Evolutionary conservation across 2,329 filamentous ascomycete species (phyloP).

Genomic region (Alternaria sp.): DNA sequence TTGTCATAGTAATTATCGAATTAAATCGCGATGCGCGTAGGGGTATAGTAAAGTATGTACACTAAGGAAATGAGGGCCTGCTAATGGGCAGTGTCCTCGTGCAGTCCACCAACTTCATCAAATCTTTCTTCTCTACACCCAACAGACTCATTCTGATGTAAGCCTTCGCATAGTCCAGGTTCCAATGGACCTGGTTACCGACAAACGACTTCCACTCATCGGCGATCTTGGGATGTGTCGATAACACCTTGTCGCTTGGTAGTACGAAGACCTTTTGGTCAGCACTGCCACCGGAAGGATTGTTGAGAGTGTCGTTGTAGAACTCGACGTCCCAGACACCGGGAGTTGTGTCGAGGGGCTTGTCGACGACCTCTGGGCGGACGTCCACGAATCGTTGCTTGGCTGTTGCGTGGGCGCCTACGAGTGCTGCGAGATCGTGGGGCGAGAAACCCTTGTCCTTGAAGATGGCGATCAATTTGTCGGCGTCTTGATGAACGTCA

Average conservation of each 20-base stretch:
- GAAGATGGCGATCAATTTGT: conserved; percentile 57
- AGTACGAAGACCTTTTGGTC: conserved; percentile 37
- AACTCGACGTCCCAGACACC: conserved; percentile 60
- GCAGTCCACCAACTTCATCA: conserved; percentile 34
- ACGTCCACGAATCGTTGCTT: conserved; percentile 57
- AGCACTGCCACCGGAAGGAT: conserved; percentile 19
- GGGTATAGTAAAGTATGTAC: background rate
- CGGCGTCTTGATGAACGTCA: conserved; percentile 48
- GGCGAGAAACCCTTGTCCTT: conserved; percentile 58
- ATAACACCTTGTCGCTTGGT: conserved; percentile 35
- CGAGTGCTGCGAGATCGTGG: conserved; percentile 59
- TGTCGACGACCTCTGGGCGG: conserved; percentile 40
- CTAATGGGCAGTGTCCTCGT: conserved; percentile 38
- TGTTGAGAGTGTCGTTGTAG: conserved; percentile 52
- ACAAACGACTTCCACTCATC: conserved; percentile 36
- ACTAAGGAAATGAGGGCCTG: conserved; percentile 13
- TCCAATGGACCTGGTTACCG: conserved; percentile 38
- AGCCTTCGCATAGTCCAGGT: conserved; percentile 41
- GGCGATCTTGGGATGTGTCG: conserved; percentile 35
- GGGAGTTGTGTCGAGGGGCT: conserved; percentile 57
- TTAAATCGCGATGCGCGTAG: background rate
- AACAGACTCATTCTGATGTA: conserved; percentile 41
- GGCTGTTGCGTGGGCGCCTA: conserved; percentile 62
- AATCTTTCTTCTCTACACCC: conserved; percentile 32
- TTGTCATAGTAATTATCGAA: background rate